Base-by-base conservation (phyloP, 768 basidiomycete genomes). In the Boletus tomentosulus region DNA sequence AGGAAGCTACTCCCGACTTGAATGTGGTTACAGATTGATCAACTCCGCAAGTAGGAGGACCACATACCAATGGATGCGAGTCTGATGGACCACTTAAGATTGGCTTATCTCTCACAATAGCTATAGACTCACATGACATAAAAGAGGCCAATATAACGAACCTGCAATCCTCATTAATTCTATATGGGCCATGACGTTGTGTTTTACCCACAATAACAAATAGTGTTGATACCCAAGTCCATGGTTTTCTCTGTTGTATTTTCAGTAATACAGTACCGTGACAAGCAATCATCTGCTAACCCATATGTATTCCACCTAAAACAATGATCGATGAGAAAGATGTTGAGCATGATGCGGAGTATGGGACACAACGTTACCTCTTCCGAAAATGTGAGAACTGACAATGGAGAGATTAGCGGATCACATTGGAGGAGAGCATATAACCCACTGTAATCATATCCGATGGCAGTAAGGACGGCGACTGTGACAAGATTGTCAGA, bases 61-160 rank as follows among this genome's bases (percentile, higher is more conserved):
- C n/a, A n/a, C 34, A 35, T 35, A 35, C 34, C 15, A 35, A 35
- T 35, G 34, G 34, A 35, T 35, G 9, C 6, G 34, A 35, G 34
- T 35, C 34, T 35, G 12, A 35, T 35, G 9, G 12, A 35, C 13
- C 12, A 35, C 4, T 15, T 31, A 6, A 35, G 3, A 35, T 35
- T 35, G 15, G 13, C 34, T 15, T 35, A 35, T 35, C 34, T 12
- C 13, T 35, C 34, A 3, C 12, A 6, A 3, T 35, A 35, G 12
- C 13, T 10, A 35, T 15, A 15, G 15, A 45, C 16, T 25, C 34
- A 19, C 46, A 37, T 16, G 44, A 54, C 8, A 25, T 3, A 4
- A 2, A 2, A 39, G 11, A 57, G 25, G 15, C 56, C 56, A 12
- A 7, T 4, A 48, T 57, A 57, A 27, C 57, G 54, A 30, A 50